These are phyloP conservation scores for Ogataea nitratoaversa DNA, from an alignment of 805 yeast species.

Conservation along the genomic window DNA sequence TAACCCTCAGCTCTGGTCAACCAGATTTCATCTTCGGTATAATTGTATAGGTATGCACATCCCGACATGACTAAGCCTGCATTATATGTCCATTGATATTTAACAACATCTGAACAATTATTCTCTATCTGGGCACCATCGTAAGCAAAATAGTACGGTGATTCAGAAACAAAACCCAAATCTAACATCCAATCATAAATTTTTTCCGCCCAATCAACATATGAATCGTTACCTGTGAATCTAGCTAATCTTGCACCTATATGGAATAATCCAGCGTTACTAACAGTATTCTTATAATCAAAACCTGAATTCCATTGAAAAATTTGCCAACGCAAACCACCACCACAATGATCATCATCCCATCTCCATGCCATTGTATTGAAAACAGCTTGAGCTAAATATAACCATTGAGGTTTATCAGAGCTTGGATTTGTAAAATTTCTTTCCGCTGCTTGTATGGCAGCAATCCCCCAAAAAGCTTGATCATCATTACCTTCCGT, in stretches of 20 bases:
- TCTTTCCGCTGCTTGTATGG: constrained; percentile 78
- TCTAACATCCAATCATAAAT: constrained; percentile 79
- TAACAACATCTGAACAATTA: constrained; percentile 60
- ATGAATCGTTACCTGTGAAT: constrained; percentile 70
- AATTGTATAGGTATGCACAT: constrained; percentile 73
- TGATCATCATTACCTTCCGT: constrained; percentile 94
- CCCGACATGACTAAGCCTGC: constrained; percentile 79
- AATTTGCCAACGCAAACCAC: constrained; percentile 92
- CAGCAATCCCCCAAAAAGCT: constrained; percentile 89
- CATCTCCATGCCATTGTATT: constrained; percentile 80
- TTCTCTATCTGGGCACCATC: constrained; percentile 61
- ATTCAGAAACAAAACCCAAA: constrained; percentile 42
- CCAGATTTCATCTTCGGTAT: constrained; percentile 68
- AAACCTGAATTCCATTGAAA: constrained; percentile 86
- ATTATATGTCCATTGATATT: constrained; percentile 81
- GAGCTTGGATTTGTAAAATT: constrained; percentile 69
- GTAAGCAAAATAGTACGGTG: constrained; percentile 45
- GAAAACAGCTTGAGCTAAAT: constrained; percentile 78
- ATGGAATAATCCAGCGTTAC: constrained; percentile 80
- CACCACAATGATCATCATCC: constrained; percentile 61
- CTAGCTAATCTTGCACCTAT: constrained; percentile 83
- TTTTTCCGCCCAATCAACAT: constrained; percentile 67
- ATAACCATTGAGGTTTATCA: constrained; percentile 48
- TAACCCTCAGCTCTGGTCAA: constrained; percentile 51
- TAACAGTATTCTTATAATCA: constrained; percentile 79